Base-by-base conservation (phyloP, 2,329 filamentous ascomycete genomes). In the Paracorniculantispora psalliotae region DNA sequence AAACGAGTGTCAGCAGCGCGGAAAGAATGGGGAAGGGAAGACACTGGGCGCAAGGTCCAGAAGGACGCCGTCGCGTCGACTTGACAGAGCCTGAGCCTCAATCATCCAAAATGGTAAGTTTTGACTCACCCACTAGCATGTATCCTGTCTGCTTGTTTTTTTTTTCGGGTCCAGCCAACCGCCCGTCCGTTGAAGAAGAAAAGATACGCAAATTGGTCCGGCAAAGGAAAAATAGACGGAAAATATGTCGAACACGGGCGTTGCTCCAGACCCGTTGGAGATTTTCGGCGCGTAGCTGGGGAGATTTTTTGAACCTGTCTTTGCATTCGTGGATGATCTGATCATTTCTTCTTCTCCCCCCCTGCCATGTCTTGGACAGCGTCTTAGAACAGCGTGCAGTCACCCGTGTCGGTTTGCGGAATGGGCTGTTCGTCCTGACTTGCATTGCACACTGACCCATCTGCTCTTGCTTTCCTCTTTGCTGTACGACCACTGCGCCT, bases 71-170 rank as follows among this genome's bases (percentile, higher is more conserved):
- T 55, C 52, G 26, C 52, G 52, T 47, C 28, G 46, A 41, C n/a
- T 48, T 10, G 33, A 49, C 23, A 41, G 33, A 57, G 54, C 25
- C 44, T 28, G 30, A 48, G 54, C 54, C 46, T 57, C 54, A 33
- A 49, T 21, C 44, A 23, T 57, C 54, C 54, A 43, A 49, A 50
- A 49, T 25, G 54, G 25, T 43, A 41, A 43, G 54, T 30, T 47
- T 57, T 57, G 54, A 57, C 54, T 57, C 54, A 57, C 44, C 44
- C 46, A 25, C 54, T 51, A 51, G 48, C 19, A 51, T 37, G 30
- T 21, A 13, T 37, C 12, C 23, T 21, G 17, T 49, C n/a, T 49
- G 19, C 46, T 50, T 49, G 25, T 49, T 50, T 12, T 48, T 33
- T 33, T 46, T 50, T 30, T 35, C 23, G 54, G 54, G 17, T 43